Conservation (phyloP, 331 rosid species). For the Saraca asoca region DNA sequence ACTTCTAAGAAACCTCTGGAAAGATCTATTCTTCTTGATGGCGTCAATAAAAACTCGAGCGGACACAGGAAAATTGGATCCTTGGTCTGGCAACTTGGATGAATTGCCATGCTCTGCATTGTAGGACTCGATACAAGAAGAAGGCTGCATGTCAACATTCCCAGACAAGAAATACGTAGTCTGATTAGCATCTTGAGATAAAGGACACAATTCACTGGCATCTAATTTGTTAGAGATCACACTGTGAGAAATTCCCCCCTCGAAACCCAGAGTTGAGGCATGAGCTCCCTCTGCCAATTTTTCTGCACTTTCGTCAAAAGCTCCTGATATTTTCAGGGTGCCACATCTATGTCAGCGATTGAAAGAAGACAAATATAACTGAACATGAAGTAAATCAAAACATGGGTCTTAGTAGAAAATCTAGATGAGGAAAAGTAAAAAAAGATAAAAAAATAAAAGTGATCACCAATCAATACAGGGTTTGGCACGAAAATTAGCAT, state of each 20-base stretch:
- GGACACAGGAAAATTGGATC: conserved; percentile 57
- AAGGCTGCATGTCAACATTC: conserved; percentile 36
- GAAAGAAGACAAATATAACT: not conserved
- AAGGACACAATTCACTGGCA: conserved; percentile 33
- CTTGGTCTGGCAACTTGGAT: conserved; percentile 40
- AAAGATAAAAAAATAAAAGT: not conserved
- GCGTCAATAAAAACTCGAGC: conserved; percentile 72
- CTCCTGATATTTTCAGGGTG: conserved; percentile 35
- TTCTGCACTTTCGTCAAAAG: conserved; percentile 30
- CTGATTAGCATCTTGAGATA: conserved; percentile 30
- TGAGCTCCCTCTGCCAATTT: conserved; percentile 42
- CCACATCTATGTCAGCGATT: not conserved
- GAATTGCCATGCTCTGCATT: conserved; percentile 38
- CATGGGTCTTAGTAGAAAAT: no score
- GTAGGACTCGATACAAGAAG: conserved; percentile 29
- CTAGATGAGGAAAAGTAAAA: no score
- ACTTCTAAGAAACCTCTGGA: conserved; percentile 62
- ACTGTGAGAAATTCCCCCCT: conserved; percentile 36
- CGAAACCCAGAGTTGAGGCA: conserved; percentile 26
- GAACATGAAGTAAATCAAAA: not conserved
- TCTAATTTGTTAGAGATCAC: conserved; percentile 33
- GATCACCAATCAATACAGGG: no score
- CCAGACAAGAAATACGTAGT: conserved; percentile 23
- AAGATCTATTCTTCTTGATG: conserved; percentile 71
- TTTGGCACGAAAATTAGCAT: no score